Evolutionary conservation across 2,329 filamentous ascomycete species (phyloP), one percentile per base, ranked within the genome.

Genomic region (Sporothrix brunneoviolacea): DNA sequence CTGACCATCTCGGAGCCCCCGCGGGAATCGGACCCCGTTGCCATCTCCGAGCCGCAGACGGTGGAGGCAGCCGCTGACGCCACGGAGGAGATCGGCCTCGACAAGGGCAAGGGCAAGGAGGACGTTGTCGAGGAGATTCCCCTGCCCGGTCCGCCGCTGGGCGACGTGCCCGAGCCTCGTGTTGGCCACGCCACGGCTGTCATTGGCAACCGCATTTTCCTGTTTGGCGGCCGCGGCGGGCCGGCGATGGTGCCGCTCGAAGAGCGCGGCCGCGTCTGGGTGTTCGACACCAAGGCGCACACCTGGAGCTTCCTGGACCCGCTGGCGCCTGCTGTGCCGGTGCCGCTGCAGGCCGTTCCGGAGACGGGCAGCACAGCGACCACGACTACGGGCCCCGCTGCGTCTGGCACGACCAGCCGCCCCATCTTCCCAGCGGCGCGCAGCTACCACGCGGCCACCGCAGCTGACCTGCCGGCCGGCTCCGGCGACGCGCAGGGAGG

Each of bases 221-320:
- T 94, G 37, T 95, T 91, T 65, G 89, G 88, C 42, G 89, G 90
- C 9, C 82, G 87, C 39, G 83, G 84, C 30, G 85, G 85, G 0
- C 67, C 74, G 3, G 80, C 80, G 24, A 83, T 87, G 78, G n/a
- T 33, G 2, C 81, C 87, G 1, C 72, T 95, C 10, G 80, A 91
- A 47, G 89, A 95, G 61, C 65, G 72, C 10, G 89, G 89, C 15
- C 73, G 80, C 3, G 73, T 94, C 46, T 94, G 88, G 88, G 72
- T 82, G 27, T 91, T 87, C 60, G 79, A 89, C 62, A 82, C 84
- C 1, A 70, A 74, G 52, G 69, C 71, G n/a, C 68, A 75, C 49
- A 68, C 67, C 12, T 95, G 89, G 90, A 70, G 74, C 4, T 74
- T 72, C 53, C 68, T 91, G 16, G 71, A 79, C 53, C 85, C 88